Evolutionary conservation across 805 yeast species (phyloP), one percentile per base, ranked within the genome.

Genomic region (Henningerozyma blattae): DNA sequence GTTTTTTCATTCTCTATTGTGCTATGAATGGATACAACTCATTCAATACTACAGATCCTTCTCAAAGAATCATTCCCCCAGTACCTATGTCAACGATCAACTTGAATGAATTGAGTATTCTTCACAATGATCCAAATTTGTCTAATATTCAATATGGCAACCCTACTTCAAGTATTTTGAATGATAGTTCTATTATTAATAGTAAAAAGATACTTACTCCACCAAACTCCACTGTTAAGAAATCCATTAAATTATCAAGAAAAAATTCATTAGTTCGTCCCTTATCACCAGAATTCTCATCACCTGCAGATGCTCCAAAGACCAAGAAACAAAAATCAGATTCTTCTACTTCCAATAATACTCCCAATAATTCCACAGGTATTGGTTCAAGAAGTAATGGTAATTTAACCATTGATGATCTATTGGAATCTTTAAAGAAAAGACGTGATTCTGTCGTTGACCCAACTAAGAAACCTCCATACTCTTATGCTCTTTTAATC

Each of bases 401-500:
- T 18, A 48, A 48, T 18, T 31, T 53, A 28, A 47, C 58, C 1
- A 31, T 54, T 20, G 48, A 48, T 24, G 58, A 54, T 27, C 41
- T 53, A 17, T 32, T 54, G 26, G 43, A 43, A 18, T 46, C 55
- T 4, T 39, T 54, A 27, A 43, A 42, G 18, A 42, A 31, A 13
- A 42, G 52, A 32, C 30, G 37, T 28, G 37, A 39, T 18, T n/a
- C 33, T n/a, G 35, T 33, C 16, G 46, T 41, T 14, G 46, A 44
- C 19, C 29, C 39, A 22, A 19, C 37, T 16, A 42, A 53, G 10
- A 89, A 91, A 56, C 98, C 98, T 2, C 95, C 95, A 1, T 87
- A 77, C 55, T 84, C 95, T 5, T 89, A 89, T 52, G 98, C 98
- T 3, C 78, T 86, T 34, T 67, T 89, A 39, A 89, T 89, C 42